phyloP scores from a whole-genome alignment of 2,329 filamentous ascomycete genomes.

The Verticillium klebahnii region DNA sequence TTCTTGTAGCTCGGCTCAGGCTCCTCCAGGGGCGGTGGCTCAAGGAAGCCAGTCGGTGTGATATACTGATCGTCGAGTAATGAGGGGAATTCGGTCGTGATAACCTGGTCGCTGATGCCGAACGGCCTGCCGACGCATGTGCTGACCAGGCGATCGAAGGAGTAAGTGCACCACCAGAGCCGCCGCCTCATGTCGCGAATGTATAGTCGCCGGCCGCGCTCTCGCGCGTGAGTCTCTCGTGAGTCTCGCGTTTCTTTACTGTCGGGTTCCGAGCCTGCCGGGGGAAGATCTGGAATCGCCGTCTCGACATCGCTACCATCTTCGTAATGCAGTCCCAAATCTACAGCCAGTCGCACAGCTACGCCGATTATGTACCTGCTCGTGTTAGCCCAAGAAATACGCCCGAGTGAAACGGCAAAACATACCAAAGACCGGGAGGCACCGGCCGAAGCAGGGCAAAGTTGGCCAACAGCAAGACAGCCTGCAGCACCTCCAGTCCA shows the following conservation, averaged over 20 bases:
- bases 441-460: slow-evolving; percentile 90
- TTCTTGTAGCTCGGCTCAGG: slow-evolving; percentile 76
- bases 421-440: slow-evolving; percentile 80
- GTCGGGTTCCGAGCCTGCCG: slow-evolving; percentile 24
- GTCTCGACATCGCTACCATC: slow-evolving; percentile 66
- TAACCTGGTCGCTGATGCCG: slow-evolving; percentile 91
- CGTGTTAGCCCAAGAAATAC: not conserved
- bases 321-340: slow-evolving; percentile 89
- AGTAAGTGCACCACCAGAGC: slow-evolving; percentile 97
- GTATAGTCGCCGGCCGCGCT: slow-evolving; percentile 71
- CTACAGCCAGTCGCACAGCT: slow-evolving; percentile 82
- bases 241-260: slow-evolving; percentile 16
- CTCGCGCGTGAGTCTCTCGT: slow-evolving; percentile 24
- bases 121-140: slow-evolving; percentile 91
- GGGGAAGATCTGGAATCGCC: slow-evolving; percentile 46
- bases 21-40: slow-evolving; percentile 49
- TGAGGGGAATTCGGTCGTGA: slow-evolving; percentile 92
- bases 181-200: slow-evolving; percentile 79
- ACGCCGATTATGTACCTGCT: slow-evolving; percentile 85
- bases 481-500: slow-evolving; percentile 88
- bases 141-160: slow-evolving; percentile 88
- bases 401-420: slow-evolving; percentile 3
- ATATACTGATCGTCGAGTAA: slow-evolving; percentile 85
- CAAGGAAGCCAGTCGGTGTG: slow-evolving; percentile 69
- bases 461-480: slow-evolving; percentile 83